Base-by-base conservation (phyloP, 331 rosid genomes). In the Spiraea crenata region DNA sequence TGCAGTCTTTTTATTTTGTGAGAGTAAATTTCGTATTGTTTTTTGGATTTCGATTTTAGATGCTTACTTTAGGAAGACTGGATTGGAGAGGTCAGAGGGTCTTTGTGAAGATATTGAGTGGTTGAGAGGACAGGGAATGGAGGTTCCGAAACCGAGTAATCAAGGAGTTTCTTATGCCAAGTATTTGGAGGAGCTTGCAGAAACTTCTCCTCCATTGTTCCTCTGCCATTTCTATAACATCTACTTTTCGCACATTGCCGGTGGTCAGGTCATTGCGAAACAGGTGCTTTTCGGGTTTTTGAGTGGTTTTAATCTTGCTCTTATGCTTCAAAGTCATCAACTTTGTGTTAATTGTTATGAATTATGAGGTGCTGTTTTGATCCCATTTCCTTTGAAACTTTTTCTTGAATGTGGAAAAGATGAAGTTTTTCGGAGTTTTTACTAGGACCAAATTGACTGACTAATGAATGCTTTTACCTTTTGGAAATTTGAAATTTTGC, bases 161-260 rank as follows among this genome's bases (percentile, higher is more conserved):
- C 83, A 90, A 0, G 99, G 96, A 68, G 70, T 86, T 70, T 67
- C 96, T 20, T 95, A 91, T 77, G 84, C 85, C 3, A 80, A 82
- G 74, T 91, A 95, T 78, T 79, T 91, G 77, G 83, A 85, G 82
- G 86, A 82, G 52, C 85, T 95, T 65, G 81, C 89, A 0, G 88
- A 85, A 69, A 78, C 6, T 65, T 87, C 87, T 19, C 84, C 93
- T 1, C 97, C 96, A 25, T 71, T 85, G 74, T 91, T 95, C 78
- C 96, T 95, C 60, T 91, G 83, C 77, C 97, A 91, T 80, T 86
- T 87, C 74, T 91, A 91, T 57, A 95, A 89, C 41, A 87, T 95
- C 63, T 87, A 95, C 73, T 91, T 91, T 76, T 81, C 96, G 8
- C 97, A 91, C 65, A 73, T 91, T 41, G 80, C 97, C 42, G 99